Conservation (phyloP, 225 moss, liverwort and hornwort genomes). For the Sphagnum tenellum region DNA sequence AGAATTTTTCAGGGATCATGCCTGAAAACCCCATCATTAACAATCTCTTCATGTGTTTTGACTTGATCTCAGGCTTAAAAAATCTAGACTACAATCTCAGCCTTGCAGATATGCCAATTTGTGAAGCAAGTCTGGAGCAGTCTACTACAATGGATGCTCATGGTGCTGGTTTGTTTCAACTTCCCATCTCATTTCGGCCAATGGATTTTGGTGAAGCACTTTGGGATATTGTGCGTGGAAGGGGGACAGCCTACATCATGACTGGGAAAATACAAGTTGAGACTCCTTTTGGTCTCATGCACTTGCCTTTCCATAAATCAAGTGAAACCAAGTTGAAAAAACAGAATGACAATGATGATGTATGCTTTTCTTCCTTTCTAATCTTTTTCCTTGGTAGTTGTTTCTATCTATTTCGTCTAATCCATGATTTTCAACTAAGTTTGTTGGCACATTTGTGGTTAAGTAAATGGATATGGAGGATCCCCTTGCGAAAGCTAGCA, state of each 20-base stretch:
- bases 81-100: constrained; percentile 43
- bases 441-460: too few relatives aligned
- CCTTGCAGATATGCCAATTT: constrained; percentile 56
- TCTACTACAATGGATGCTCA: constrained; percentile 41
- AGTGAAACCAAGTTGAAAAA: constrained; percentile 60
- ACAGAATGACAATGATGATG: constrained; percentile 39
- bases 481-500: too few relatives aligned
- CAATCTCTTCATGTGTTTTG: too few relatives aligned
- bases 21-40: too few relatives aligned
- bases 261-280: constrained; percentile 59
- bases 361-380: constrained; percentile 6
- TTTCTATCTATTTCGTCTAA: neutral
- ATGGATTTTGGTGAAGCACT: constrained; percentile 86
- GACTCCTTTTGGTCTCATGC: constrained; percentile 80
- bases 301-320: constrained; percentile 68
- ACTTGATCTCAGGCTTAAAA: constrained; percentile 30
- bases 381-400: neutral
- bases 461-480: too few relatives aligned
- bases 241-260: constrained; percentile 71
- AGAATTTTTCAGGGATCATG: too few relatives aligned
- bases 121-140: constrained; percentile 33
- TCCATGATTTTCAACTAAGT: neutral
- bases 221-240: constrained; percentile 73
- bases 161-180: constrained; percentile 21
- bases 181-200: constrained; percentile 76